phyloP scores from a whole-genome alignment of 805 yeast genomes.

The Metschnikowia rubicola region DNA sequence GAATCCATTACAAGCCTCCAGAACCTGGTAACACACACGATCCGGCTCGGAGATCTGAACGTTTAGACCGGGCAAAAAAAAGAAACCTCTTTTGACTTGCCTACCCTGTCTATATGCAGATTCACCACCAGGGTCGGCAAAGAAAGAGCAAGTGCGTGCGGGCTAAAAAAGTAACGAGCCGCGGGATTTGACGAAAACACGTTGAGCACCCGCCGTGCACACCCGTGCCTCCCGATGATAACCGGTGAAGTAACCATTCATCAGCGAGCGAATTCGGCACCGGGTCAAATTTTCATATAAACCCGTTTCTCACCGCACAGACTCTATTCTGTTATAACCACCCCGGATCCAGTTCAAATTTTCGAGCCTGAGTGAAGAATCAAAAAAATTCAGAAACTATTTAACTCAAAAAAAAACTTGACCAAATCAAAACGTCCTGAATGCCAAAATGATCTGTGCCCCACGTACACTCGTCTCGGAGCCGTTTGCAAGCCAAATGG shows the following conservation, averaged over 20 bases:
- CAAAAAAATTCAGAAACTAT: not conserved
- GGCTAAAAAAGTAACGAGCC: not conserved
- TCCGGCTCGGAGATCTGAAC: too few species aligned
- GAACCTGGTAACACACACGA: too few species aligned
- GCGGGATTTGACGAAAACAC: not conserved
- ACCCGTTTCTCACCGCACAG: not conserved
- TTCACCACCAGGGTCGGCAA: not conserved
- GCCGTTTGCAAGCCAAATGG: conserved; percentile 35
- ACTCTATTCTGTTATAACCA: not conserved
- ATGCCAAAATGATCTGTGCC: conserved; percentile 16
- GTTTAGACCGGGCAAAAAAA: too few species aligned
- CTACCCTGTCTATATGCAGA: not conserved
- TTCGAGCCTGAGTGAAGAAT: not conserved
- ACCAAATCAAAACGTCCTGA: too few species aligned
- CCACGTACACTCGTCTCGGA: conserved; percentile 25
- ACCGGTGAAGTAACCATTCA: conserved; percentile 1
- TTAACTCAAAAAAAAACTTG: not conserved
- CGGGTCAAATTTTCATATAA: conserved; percentile 3
- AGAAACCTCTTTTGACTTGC: too few species aligned
- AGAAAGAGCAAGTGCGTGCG: not conserved
- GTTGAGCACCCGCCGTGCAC: conserved; percentile 1
- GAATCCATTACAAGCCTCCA: too few species aligned
- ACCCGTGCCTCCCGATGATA: conserved; percentile 4
- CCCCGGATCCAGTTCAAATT: too few species aligned
- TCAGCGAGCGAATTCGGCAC: conserved; percentile 3